These are phyloP conservation scores for Cercospora sp. DNA, from an alignment of 2,329 filamentous ascomycete species.

Conservation along the genomic window DNA sequence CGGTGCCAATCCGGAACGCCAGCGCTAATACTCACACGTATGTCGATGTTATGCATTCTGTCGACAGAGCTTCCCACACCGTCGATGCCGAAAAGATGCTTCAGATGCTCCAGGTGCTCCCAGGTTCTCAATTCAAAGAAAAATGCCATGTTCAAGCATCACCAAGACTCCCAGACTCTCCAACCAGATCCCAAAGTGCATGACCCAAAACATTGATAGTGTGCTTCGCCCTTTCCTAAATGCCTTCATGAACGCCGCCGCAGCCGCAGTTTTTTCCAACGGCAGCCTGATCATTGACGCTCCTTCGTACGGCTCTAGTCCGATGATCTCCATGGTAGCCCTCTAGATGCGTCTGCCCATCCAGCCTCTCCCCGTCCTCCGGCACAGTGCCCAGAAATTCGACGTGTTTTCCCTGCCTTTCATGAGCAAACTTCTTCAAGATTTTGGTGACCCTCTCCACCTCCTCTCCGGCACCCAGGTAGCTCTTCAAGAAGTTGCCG, in stretches of 20 bases:
- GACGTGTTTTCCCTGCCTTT: conserved; percentile 36
- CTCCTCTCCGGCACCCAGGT: conserved; percentile 79
- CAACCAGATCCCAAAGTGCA: conserved; percentile 9
- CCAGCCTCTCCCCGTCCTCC: conserved; percentile 44
- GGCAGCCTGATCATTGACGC: conserved; percentile 18
- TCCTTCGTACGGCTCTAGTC: conserved; percentile 11
- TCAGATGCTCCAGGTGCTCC: not conserved
- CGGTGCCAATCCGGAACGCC: not conserved
- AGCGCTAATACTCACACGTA: not conserved
- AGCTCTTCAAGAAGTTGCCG: conserved; percentile 75
- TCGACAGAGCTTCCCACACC: not conserved
- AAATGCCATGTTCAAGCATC: conserved; percentile 1
- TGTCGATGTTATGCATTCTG: not conserved
- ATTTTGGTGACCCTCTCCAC: conserved; percentile 75
- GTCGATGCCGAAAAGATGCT: not conserved
- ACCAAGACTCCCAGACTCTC: conserved; percentile 12
- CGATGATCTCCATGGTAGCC: conserved; percentile 36
- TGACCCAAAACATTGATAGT: not conserved
- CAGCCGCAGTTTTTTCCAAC: conserved; percentile 4
- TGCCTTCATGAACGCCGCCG: not conserved
- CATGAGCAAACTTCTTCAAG: conserved; percentile 59
- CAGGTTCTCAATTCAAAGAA: not conserved
- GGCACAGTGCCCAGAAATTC: conserved; percentile 49
- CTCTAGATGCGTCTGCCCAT: conserved; percentile 50
- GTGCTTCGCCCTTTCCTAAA: not conserved